Evolutionary conservation across 768 basidiomycete species (phyloP).

Genomic region (Tylopilus sp.): DNA sequence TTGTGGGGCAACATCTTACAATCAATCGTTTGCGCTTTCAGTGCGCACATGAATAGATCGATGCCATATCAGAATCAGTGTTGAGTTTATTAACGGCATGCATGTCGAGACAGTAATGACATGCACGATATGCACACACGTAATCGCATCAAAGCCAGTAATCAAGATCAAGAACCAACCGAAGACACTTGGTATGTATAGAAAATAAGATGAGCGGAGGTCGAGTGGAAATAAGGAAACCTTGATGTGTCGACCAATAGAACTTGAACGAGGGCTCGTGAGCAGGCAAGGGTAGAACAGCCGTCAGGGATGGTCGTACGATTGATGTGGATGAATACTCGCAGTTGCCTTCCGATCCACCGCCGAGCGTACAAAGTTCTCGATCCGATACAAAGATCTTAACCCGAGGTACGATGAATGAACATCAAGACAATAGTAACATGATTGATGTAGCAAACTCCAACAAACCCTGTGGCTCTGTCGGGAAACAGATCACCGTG

Average conservation of each 20-base stretch:
- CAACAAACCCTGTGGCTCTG: slow-evolving; percentile 39
- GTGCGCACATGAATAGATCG: slow-evolving; percentile 21
- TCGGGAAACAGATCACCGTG: slow-evolving; percentile 10
- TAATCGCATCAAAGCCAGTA: slow-evolving; percentile 31
- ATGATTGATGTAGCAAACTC: slow-evolving; percentile 45
- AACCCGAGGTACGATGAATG: slow-evolving; percentile 46
- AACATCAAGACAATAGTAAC: slow-evolving; percentile 44
- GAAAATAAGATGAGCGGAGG: slow-evolving; percentile 14
- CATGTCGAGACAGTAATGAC: slow-evolving; percentile 13
- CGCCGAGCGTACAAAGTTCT: slow-evolving; percentile 45
- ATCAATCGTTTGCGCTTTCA: slow-evolving; percentile 38
- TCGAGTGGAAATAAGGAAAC: slow-evolving; percentile 22
- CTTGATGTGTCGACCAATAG: slow-evolving; percentile 40
- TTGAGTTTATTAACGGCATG: slow-evolving; percentile 7
- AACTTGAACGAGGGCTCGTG: slow-evolving; percentile 45
- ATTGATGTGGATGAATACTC: slow-evolving; percentile 37
- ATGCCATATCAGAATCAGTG: slow-evolving; percentile 2
- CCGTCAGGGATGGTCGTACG: slow-evolving; percentile 34
- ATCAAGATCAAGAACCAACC: slow-evolving; percentile 29
- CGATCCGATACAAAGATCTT: slow-evolving; percentile 54
- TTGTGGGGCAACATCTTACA: slow-evolving; percentile 45
- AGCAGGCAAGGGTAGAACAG: slow-evolving; percentile 44
- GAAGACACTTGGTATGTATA: slow-evolving; percentile 15
- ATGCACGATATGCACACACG: slow-evolving; percentile 34
- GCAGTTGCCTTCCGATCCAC: slow-evolving; percentile 46